A percentile compares a stretch with the other conserved stretches of the same genome.
phyloP scores from a whole-genome alignment of 2,329 filamentous ascomycete species.

The Alternaria solani region DNA sequence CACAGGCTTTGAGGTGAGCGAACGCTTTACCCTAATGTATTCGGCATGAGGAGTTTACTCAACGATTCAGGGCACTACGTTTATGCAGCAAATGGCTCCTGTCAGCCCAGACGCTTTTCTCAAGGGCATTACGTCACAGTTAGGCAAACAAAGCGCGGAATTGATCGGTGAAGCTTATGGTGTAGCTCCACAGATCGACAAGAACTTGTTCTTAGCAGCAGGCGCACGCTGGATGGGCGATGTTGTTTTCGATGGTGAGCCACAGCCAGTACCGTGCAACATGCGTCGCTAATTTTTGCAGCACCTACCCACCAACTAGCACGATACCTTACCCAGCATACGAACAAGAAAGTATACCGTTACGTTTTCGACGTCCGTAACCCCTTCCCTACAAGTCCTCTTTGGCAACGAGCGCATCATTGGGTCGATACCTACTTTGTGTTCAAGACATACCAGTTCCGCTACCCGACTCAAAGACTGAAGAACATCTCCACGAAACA shows the following conservation, averaged over 20 bases:
- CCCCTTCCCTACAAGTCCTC: slow-evolving; percentile 29
- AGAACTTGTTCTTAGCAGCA: slow-evolving; percentile 50
- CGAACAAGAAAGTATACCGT: slow-evolving; percentile 30
- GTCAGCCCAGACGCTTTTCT: slow-evolving; percentile 33
- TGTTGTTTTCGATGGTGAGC: slow-evolving; percentile 54
- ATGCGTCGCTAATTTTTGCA: slow-evolving; percentile 4
- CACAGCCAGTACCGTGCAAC: too few species aligned
- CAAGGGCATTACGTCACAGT: slow-evolving; percentile 25
- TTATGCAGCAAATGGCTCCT: background rate
- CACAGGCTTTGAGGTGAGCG: slow-evolving; percentile 54
- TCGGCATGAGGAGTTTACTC: background rate
- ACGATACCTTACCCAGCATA: slow-evolving; percentile 14
- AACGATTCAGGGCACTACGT: slow-evolving; percentile 2
- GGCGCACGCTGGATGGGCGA: slow-evolving; percentile 53
- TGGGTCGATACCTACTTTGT: slow-evolving; percentile 42
- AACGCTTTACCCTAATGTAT: slow-evolving; percentile 3
- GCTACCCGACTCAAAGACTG: slow-evolving; percentile 22
- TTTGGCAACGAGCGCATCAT: slow-evolving; percentile 37
- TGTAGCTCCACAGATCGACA: slow-evolving; percentile 41
- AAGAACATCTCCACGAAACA: slow-evolving; percentile 31
- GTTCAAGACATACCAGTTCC: slow-evolving; percentile 34
- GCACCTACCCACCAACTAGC: slow-evolving; percentile 28
- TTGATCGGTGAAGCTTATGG: slow-evolving; percentile 49
- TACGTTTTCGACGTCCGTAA: slow-evolving; percentile 41
- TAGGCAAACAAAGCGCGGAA: slow-evolving; percentile 18